Evolutionary conservation across 768 basidiomycete genomes (phyloP).

Genomic region (Auricularia auricula-judae): DNA sequence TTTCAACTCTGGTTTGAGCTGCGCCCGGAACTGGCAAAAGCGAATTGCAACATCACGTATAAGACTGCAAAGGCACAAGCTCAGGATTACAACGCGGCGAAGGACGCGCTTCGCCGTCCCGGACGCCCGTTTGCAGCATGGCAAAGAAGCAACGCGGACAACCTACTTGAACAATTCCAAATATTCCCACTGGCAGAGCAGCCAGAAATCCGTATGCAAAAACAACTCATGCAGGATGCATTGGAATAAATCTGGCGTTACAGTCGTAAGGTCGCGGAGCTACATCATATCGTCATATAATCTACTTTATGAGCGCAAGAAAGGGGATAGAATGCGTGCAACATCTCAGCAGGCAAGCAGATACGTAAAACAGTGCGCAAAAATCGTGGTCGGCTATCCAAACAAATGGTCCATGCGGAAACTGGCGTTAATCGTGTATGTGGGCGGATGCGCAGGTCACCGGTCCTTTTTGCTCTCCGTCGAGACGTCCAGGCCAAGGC

Average conservation of each 20-base stretch:
- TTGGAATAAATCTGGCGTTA: not conserved
- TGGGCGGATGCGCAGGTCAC: not conserved
- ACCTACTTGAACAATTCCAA: not conserved
- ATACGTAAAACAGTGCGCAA: too few relatives aligned
- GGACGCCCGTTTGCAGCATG: slow-evolving; percentile 49
- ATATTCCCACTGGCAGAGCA: not conserved
- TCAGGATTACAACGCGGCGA: slow-evolving; percentile 40
- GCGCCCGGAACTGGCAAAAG: not conserved
- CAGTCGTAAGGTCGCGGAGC: too few relatives aligned
- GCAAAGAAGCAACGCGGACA: slow-evolving; percentile 14
- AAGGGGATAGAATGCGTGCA: too few relatives aligned
- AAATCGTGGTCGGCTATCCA: too few relatives aligned
- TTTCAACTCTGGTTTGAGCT: slow-evolving; percentile 32
- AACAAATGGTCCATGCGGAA: too few relatives aligned
- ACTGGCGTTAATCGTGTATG: too few relatives aligned
- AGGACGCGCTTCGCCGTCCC: slow-evolving; percentile 32
- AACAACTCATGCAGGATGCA: not conserved
- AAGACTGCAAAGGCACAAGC: slow-evolving; percentile 11
- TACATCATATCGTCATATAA: too few relatives aligned
- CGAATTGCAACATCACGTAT: not conserved
- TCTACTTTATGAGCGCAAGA: too few relatives aligned
- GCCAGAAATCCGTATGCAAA: not conserved
- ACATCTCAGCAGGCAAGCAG: too few relatives aligned
- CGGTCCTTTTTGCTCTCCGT: not conserved
- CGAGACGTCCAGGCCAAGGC: not conserved